Evolutionary conservation across 225 moss, liverwort and hornwort species (phyloP), one percentile per base, ranked within the genome.

Genomic region (Neckera pumila): DNA sequence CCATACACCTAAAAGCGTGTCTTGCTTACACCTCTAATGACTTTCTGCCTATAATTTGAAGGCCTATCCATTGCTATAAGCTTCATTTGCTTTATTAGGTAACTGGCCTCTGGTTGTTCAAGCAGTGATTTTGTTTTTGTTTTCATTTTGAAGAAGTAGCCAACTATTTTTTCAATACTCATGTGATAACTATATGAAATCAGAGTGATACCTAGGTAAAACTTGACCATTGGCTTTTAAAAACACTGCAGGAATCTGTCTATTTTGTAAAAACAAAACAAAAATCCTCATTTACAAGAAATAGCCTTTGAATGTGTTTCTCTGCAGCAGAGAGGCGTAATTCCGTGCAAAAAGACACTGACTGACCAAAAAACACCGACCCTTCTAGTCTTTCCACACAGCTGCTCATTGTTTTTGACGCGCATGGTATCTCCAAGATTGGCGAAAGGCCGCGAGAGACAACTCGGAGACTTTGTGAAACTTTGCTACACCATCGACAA

Each of bases 391-490:
- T 94, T 91, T 98, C 96, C 66, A 95, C 94, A 87, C 90, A 95
- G 45, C n/a, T 96, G 89, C 90, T 94, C 95, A 86, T 97, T 97
- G 86, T 92, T 94, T 87, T 95, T 92, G 53, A 95, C 93, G 83
- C 87, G 88, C 71, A 97, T 94, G 36, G 91, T 96, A 65, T 95
- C 98, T 81, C 97, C 95, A 61, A 98, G 84, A 90, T 97, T 97
- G 87, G 95, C 91, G 36, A 98, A 88, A 75, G 95, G 96, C 87
- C 94, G 91, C 22, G 95, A 95, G 97, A 78, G 98, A 98, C 76
- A 95, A 95, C 76, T 96, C 93, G 8, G 93, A 92, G 67, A 97
- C 96, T 94, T 95, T 97, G 89, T 95, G 88, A 88, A 98, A 97
- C 65, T 94, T 89, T 40, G 98, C 96, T 58, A 93, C n/a, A n/a